phyloP scores from a whole-genome alignment of 805 yeast genomes.

The Maudiozyma turicensis region DNA sequence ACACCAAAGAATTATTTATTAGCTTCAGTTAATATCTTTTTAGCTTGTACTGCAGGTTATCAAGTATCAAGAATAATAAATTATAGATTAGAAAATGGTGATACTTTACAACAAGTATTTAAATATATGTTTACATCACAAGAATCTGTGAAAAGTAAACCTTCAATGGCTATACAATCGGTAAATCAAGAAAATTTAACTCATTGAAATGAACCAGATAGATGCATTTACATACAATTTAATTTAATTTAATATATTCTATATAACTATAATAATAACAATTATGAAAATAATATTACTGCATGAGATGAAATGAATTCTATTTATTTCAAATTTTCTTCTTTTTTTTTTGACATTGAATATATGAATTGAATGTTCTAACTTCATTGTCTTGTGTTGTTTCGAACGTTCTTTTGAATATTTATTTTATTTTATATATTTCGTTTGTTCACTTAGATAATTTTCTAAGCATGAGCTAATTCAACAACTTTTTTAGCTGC shows the following conservation, averaged over 20 bases:
- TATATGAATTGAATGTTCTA: too few relatives aligned
- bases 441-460: too few relatives aligned
- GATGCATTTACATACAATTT: neutral
- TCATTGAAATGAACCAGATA: neutral
- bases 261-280: too few relatives aligned
- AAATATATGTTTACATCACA: constrained; percentile 38
- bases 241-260: too few relatives aligned
- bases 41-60: constrained; percentile 80
- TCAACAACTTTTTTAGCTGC: constrained; percentile 94
- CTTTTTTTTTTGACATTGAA: too few relatives aligned
- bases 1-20: constrained; percentile 76
- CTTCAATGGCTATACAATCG: neutral
- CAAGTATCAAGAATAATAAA: constrained; percentile 65
- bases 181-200: neutral
- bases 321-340: too few relatives aligned
- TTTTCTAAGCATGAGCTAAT: constrained; percentile 34
- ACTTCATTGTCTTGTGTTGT: too few relatives aligned
- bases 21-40: constrained; percentile 90
- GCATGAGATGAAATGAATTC: too few relatives aligned
- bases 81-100: constrained; percentile 60
- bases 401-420: too few relatives aligned
- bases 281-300: too few relatives aligned
- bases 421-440: too few relatives aligned
- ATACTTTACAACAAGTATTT: constrained; percentile 44
- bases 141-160: neutral